Evolutionary conservation across 148 eudicot genomes (phyloP).

Genomic region (Vaccinium vitisidaea): DNA sequence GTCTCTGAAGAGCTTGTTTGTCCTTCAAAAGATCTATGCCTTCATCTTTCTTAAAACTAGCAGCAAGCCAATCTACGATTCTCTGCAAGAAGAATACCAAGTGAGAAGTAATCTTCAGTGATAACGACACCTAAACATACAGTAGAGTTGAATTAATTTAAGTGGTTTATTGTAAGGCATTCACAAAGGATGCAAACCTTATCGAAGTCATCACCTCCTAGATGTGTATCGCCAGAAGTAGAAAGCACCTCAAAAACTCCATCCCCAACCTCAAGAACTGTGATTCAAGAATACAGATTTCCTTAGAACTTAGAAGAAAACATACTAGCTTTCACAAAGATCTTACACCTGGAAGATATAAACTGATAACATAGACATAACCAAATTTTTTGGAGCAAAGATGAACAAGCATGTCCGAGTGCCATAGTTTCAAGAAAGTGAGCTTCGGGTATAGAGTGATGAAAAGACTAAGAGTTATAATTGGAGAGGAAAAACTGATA

Average conservation of each 20-base stretch:
- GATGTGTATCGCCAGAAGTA: constrained; percentile 74
- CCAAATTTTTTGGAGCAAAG: not conserved
- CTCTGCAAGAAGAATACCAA: constrained; percentile 37
- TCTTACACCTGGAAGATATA: not conserved
- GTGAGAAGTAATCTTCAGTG: not conserved
- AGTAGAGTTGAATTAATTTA: not conserved
- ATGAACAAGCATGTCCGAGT: not conserved
- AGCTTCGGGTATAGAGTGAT: not conserved
- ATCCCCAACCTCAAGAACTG: constrained; percentile 83
- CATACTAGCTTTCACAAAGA: not conserved
- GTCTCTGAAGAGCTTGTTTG: constrained; percentile 71
- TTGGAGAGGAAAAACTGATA: not conserved
- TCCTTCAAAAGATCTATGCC: constrained; percentile 69
- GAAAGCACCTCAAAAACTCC: constrained; percentile 79
- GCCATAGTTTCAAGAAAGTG: not conserved
- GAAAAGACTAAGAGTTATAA: not conserved
- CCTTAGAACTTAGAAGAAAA: not conserved
- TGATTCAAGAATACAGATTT: not conserved
- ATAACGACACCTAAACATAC: not conserved
- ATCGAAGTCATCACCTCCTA: constrained; percentile 81
- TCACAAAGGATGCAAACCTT: constrained; percentile 40
- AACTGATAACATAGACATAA: not conserved
- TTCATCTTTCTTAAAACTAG: constrained; percentile 51
- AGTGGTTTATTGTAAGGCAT: not conserved
- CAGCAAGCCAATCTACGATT: constrained; percentile 72